Base-by-base conservation (phyloP, 1,284 basidiomycete species). In the Salmacisia buchloeana region DNA sequence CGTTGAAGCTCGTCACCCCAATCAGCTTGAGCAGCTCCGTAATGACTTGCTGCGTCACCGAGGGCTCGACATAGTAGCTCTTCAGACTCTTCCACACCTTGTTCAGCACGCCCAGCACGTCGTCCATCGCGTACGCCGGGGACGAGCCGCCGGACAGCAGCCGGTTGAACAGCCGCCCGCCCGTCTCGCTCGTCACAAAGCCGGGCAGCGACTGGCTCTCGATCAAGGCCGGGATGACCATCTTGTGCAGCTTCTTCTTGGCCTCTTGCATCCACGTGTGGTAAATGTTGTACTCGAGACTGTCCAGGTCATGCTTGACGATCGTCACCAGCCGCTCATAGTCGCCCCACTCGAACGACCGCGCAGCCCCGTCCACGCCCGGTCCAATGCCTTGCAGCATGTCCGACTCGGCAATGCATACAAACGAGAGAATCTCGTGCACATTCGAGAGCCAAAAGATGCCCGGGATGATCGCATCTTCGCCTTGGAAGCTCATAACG, bases 361-460 rank as follows among this genome's bases (percentile, higher is more conserved):
- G 88, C 9, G 92, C 89, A 31, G 90, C 86, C 80, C 94, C 92
- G 76, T 94, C 92, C 21, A 80, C 78, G 52, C 94, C 94, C 0
- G 96, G 96, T 21, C 92, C 94, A 66, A 98, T 96, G 33, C 96
- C 96, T 80, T 97, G 92, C 9, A 94, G 85, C 86, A 97, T 97
- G 80, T 99, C 96, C 77, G 90, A 91, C 82, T 99, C 96, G 27
- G 96, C 96, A 45, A 97, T 90, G 77, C 92, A 97, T 73, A 98
- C 94, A 82, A 98, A 99, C 9, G 96, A 98, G 29, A 98, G 85
- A 85, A 98, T 92, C 81, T 99, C 96, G 81, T 99, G 96, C n/a
- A 99, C 94, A 76, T 99, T 99, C 35, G 94, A 97, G 18, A 98
- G 84, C 96, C 96, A 99, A 84, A 93, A 99, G 72, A 98, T 91